Evolutionary conservation across 192 early-diverging fungal genomes (phyloP), one percentile per base, ranked within the genome.

Genomic region (Piromyces sp.): DNA sequence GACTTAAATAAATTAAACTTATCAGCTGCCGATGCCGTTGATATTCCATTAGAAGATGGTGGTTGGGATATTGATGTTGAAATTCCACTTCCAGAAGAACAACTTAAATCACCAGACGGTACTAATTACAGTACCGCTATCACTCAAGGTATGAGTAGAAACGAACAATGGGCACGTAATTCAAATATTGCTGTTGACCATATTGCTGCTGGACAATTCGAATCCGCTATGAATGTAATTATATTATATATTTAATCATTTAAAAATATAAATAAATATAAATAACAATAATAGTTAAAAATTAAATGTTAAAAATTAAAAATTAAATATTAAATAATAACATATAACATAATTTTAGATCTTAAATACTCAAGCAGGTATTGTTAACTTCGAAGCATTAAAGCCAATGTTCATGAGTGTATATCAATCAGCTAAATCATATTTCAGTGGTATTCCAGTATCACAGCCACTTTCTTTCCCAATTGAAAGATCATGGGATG

Each of bases 121-220:
- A 87, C 87, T 29, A 88, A 89, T 29, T 95, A 94, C 86, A 89
- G 90, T 80, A 86, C 94, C 5, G 96, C 96, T 15, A 89, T 91
- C 58, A 87, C 92, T 14, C 51, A 68, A 68, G 96, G 96, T 16
- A 87, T 90, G 13, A 88, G 85, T 82, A 91, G 95, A 82, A 87
- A 86, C 16, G 92, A 93, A 17, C 68, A 89, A 16, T 98, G 96
- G 95, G 88, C 90, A 78, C 93, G 93, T 81, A 96, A 94, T 87
- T 97, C 96, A 11, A 87, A 87, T 29, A 87, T 95, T 81, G 94
- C 96, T 19, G 94, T 91, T 0, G 96, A 99, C 86, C 96, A 97
- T 84, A 92, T 97, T 84, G 95, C 96, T 0, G 96, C 96, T 17
- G 97, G 97, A 68, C 92, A 94, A 30, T 98, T 97, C 85, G 96